Evolutionary conservation across 768 basidiomycete genomes (phyloP), one percentile per base, ranked within the genome.

Genomic region (Strobilomyces echinocephalus): DNA sequence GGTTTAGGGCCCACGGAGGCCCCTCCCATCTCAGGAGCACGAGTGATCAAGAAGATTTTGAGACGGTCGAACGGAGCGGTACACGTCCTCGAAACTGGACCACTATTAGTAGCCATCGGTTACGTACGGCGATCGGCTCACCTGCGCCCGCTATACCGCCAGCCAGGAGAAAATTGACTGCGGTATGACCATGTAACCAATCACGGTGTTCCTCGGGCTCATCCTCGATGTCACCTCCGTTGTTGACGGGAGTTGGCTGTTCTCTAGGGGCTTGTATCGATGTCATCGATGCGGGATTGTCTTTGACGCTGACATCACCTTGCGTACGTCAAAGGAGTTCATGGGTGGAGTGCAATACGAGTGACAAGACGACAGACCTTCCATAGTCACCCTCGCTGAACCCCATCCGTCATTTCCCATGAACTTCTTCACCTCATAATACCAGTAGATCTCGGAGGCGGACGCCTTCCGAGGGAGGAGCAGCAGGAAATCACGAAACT

Each of bases 21-120:
- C 12, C 83, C 85, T 20, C 83, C 81, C 24, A 87, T 78, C 63
- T 90, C 87, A 61, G 85, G 85, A 34, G 86, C 76, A 53, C 91
- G 79, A 24, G 97, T 98, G 57, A 98, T 98, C 53, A 99, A 79
- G 70, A 97, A 98, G 51, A 99, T 81, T 70, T 95, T 99, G 47
- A 99, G 76, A 50, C 97, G 84, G 73, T 99, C 97, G 60, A 97
- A 98, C 1, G 97, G 97, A 7, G 97, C 97, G 0, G 97, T 99
- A 55, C 91, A 94, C 42, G 95, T 90, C 61, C 97, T 80, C 14
- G 95, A 98, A 28, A 97, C 97, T 97, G n/a, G 30, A 39, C 51
- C 26, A 33, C 35, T 57, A 53, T 50, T 41, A 61, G 50, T 6
- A 26, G 40, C 18, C 8, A 39, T 49, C n/a, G 34, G 33, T 43